phyloP scores from a whole-genome alignment of 495 filamentous ascomycete species.

The Penicillium argentinense region DNA sequence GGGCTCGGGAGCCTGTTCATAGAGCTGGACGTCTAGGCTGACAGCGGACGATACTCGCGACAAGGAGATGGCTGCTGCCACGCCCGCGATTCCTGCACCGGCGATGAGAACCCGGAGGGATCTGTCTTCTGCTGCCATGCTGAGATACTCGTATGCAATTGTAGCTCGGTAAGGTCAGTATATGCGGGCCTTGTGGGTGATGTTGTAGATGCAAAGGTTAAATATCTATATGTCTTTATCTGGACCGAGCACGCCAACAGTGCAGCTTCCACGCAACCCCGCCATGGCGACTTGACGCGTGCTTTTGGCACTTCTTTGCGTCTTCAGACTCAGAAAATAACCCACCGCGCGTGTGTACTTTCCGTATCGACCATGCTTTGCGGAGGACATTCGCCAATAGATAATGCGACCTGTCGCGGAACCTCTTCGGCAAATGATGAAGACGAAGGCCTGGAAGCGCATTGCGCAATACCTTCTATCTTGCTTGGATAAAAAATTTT shows the following conservation, averaged over 20 bases:
- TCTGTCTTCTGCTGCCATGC: slow-evolving; percentile 15
- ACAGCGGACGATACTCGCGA: slow-evolving; percentile 26
- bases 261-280: slow-evolving; percentile 20
- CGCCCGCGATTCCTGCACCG: slow-evolving; percentile 50
- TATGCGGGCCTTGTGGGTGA: background rate
- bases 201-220: background rate
- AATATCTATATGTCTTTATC: background rate
- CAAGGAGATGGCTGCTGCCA: slow-evolving; percentile 45
- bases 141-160: background rate
- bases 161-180: background rate
- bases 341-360: too few relatives aligned
- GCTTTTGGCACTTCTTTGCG: slow-evolving; percentile 3
- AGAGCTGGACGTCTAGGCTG: slow-evolving; percentile 41
- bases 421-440: background rate
- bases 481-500: background rate
- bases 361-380: background rate
- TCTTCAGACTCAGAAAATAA: background rate
- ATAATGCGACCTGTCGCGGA: background rate
- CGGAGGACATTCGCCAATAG: background rate
- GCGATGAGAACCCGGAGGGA: slow-evolving; percentile 42
- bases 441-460: slow-evolving; percentile 4
- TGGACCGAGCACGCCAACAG: slow-evolving; percentile 26
- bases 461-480: slow-evolving; percentile 22
- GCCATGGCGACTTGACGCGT: slow-evolving; percentile 16
- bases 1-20: slow-evolving; percentile 46